Percentiles rank a stretch among this genome's conserved stretches.
phyloP scores from a whole-genome alignment of 2,329 filamentous ascomycete genomes.

The Curvularia lunata region DNA sequence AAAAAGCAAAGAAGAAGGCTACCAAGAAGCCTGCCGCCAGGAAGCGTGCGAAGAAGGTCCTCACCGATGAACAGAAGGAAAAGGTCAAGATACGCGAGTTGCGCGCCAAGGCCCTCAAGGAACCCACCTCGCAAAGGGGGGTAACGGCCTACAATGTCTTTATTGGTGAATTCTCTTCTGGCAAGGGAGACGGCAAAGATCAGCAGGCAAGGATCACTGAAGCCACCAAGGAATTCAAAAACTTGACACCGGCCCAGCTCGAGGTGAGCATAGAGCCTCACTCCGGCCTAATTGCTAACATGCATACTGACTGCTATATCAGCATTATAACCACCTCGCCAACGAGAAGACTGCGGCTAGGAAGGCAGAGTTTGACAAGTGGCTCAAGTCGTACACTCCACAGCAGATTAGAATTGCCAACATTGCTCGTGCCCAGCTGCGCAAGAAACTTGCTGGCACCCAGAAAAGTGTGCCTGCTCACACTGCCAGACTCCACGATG shows the following conservation, averaged over 20 bases:
- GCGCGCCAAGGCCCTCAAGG: conserved; percentile 48
- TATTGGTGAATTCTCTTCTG: conserved; percentile 26
- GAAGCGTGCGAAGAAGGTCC: conserved; percentile 33
- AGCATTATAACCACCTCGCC: conserved; percentile 61
- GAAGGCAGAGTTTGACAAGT: conserved; percentile 56
- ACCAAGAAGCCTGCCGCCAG: conserved; percentile 29
- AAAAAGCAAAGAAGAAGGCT: conserved; percentile 19
- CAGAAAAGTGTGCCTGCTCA: conserved; percentile 14
- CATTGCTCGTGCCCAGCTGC: conserved; percentile 56
- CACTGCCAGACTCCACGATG: conserved; percentile 56
- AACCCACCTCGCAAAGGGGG: conserved; percentile 27
- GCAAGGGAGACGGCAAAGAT: not conserved
- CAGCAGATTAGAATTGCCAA: conserved; percentile 67
- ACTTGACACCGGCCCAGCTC: conserved; percentile 41
- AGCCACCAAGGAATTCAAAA: conserved; percentile 29
- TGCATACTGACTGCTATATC: conserved; percentile 9
- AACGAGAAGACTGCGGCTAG: conserved; percentile 56
- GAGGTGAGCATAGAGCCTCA: conserved; percentile 36
- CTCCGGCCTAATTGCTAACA: not conserved
- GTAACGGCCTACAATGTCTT: conserved; percentile 36
- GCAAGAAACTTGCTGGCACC: conserved; percentile 23
- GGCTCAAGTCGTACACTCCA: conserved; percentile 62
- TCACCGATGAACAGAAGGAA: conserved; percentile 40
- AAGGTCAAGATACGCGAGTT: conserved; percentile 38
- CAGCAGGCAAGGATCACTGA: conserved; percentile 8